These are phyloP conservation scores for Penicillium sp. DNA, from an alignment of 2,329 filamentous ascomycete genomes.

Conservation along the genomic window DNA sequence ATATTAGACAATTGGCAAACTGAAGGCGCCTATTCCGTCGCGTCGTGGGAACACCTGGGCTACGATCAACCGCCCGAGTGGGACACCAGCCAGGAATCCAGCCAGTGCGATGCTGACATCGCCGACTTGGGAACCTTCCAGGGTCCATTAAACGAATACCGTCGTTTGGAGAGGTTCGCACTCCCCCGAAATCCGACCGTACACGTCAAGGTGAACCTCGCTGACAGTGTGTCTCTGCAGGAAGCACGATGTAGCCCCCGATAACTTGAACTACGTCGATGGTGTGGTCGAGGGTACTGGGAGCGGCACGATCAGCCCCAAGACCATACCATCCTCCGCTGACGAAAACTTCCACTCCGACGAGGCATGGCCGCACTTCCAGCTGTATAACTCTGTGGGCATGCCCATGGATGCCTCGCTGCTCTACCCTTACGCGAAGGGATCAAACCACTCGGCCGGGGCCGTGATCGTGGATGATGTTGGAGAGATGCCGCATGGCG, in stretches of 20 bases:
- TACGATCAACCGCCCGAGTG: constrained; percentile 42
- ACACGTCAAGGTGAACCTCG: background rate
- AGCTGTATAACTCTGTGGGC: constrained; percentile 36
- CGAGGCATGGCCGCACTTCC: constrained; percentile 42
- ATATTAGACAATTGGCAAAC: constrained; percentile 44
- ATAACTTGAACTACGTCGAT: constrained; percentile 35
- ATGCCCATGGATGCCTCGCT: constrained; percentile 37
- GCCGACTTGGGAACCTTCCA: constrained; percentile 35
- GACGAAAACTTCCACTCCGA: constrained; percentile 42
- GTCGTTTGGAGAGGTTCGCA: constrained; percentile 31
- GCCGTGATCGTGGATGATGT: constrained; percentile 41
- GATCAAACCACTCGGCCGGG: constrained; percentile 23
- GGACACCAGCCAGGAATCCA: constrained; percentile 44
- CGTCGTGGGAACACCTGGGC: constrained; percentile 38
- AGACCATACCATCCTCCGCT: constrained; percentile 38
- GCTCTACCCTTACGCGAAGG: constrained; percentile 38
- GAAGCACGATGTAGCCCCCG: constrained; percentile 34
- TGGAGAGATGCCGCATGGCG: constrained; percentile 31
- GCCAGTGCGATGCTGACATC: constrained; percentile 38
- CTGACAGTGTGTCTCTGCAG: constrained; percentile 26
- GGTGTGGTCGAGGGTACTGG: constrained; percentile 31
- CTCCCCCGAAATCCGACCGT: background rate
- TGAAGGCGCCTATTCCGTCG: constrained; percentile 36
- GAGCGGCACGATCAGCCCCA: constrained; percentile 40
- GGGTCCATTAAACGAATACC: constrained; percentile 31